A percentile compares a stretch with the other conserved stretches of the same genome.
phyloP scores from a whole-genome alignment of 345 rosid species.

The Melastoma malabathricum region DNA sequence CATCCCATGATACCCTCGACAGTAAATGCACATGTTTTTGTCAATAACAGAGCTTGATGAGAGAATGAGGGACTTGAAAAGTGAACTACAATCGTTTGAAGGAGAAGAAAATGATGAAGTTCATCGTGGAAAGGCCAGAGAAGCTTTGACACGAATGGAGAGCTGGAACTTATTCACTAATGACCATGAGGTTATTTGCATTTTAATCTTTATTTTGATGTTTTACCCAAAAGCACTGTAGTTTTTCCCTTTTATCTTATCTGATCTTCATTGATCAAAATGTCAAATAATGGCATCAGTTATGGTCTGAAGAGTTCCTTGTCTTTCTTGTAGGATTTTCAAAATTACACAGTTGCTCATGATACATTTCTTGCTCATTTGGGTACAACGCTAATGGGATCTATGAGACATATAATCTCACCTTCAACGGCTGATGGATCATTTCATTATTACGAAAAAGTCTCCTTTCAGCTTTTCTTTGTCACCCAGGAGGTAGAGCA shows the following conservation, averaged over 20 bases:
- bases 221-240: neutral
- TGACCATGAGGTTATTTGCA: slow-evolving; percentile 44
- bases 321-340: slow-evolving; percentile 49
- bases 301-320: slow-evolving; percentile 6
- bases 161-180: slow-evolving; percentile 93
- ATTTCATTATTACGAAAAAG: slow-evolving; percentile 88
- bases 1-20: slow-evolving; percentile 1
- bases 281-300: neutral
- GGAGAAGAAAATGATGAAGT: slow-evolving; percentile 75
- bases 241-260: neutral
- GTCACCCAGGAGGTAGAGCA: slow-evolving; percentile 78
- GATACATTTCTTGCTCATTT: slow-evolving; percentile 94
- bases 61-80: slow-evolving; percentile 88
- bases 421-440: slow-evolving; percentile 96
- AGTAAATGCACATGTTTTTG: slow-evolving; percentile 1
- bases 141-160: slow-evolving; percentile 82
- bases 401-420: slow-evolving; percentile 82
- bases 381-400: slow-evolving; percentile 92
- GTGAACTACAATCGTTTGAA: slow-evolving; percentile 85
- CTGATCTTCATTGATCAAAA: neutral
- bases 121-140: slow-evolving; percentile 68
- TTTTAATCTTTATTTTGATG: neutral
- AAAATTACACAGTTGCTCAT: slow-evolving; percentile 91
- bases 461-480: slow-evolving; percentile 87
- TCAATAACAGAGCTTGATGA: slow-evolving; percentile 72